Base-by-base conservation (phyloP, 257 asterid genomes). In the Solanum arcanum region DNA sequence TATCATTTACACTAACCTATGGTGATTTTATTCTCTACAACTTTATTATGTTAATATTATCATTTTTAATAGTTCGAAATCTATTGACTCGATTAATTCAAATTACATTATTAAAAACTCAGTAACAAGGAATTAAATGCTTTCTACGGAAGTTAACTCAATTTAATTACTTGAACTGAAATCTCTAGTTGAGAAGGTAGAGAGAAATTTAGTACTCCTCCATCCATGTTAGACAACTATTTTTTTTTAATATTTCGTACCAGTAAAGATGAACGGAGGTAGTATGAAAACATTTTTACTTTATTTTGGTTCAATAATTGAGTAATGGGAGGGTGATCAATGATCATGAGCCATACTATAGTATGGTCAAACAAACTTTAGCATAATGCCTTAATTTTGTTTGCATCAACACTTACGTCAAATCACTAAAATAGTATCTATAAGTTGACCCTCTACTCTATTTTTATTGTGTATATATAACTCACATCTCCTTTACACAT, bases 361-460 rank as follows among this genome's bases (percentile, higher is more conserved):
- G 60, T 41, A 37, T 42, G 46, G 81, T 42, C 87, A 85, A 85
- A 70, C 64, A 66, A 47, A 68, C 46, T 68, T 62, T 68, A 56
- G 46, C 87, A 85, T 85, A 11, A 21, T 59, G 27, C 68, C 9
- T 20, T 85, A 25, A 25, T 84, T 64, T 25, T 68, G 87, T 42
- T 84, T 84, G 88, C 93, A 90, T 91, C 93, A 90, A 92, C 78
- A 73, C 91, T 87, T 80, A 87, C 90, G 88, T 91, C 90, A 91
- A 59, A 18, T 90, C 82, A 87, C 88, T 31, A 82, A 69, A 87
- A 90, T 44, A 69, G 11, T 44, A 29, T 64, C 59, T 88, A 42
- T 52, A 86, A 59, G 86, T 29, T 86, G 88, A 86, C 86, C 69
- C 46, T 81, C 85, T 9, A 31, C 46, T 31, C 42, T 81, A 81